Conservation (phyloP, 768 basidiomycete genomes). For the Russula vinacea region DNA sequence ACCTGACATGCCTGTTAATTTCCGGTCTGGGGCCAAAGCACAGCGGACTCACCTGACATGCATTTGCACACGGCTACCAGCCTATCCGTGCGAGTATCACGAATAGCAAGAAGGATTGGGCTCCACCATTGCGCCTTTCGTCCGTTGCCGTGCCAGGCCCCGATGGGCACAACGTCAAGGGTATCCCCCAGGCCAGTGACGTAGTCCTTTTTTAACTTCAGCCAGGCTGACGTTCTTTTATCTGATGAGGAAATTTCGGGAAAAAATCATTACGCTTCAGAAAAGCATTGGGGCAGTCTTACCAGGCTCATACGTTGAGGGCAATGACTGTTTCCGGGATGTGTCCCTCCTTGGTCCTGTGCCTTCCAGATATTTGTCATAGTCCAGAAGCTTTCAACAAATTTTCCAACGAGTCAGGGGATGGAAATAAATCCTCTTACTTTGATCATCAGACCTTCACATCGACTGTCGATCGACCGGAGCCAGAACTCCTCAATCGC, state of each 20-base stretch:
- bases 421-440: conserved; percentile 38
- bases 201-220: conserved; percentile 93
- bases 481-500: conserved; percentile 73
- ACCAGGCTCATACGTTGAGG: conserved; percentile 84
- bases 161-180: conserved; percentile 67
- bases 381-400: conserved; percentile 58
- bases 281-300: conserved; percentile 28
- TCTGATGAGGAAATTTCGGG: conserved; percentile 42
- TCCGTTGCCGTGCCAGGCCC: conserved; percentile 89
- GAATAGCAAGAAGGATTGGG: conserved; percentile 76
- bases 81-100: conserved; percentile 59
- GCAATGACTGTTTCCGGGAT: conserved; percentile 60
- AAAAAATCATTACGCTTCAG: not conserved
- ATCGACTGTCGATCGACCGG: conserved; percentile 67
- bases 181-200: conserved; percentile 75
- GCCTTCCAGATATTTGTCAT: conserved; percentile 42
- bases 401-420: conserved; percentile 11
- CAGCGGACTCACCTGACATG: conserved; percentile 62
- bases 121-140: conserved; percentile 92
- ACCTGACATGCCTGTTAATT: conserved; percentile 42
- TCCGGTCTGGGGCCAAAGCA: not conserved
- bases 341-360: conserved; percentile 38
- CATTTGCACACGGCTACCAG: conserved; percentile 85
- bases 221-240: conserved; percentile 81
- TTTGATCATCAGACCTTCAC: conserved; percentile 95